Evolutionary conservation across 106 monocot genomes (phyloP).

Genomic region (Hemerocallis citrina): DNA sequence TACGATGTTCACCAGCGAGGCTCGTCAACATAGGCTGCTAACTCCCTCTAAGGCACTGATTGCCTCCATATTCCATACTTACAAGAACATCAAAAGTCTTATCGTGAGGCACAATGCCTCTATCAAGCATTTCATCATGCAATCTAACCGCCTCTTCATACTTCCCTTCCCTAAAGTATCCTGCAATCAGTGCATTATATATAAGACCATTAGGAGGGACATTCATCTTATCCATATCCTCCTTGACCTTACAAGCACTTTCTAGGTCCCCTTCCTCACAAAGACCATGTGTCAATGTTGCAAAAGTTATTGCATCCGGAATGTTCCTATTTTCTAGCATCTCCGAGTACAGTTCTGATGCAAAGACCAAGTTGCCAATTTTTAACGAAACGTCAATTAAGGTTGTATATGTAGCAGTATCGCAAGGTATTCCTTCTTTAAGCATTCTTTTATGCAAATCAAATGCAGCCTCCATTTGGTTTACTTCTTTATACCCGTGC

Average conservation of each 20-base stretch:
- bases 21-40: neutral
- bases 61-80: slow-evolving; percentile 14
- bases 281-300: slow-evolving; percentile 37
- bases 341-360: slow-evolving; percentile 43
- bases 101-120: slow-evolving; percentile 48
- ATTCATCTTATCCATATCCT: slow-evolving; percentile 38
- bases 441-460: slow-evolving; percentile 43
- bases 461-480: slow-evolving; percentile 44
- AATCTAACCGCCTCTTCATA: slow-evolving; percentile 48
- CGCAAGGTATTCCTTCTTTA: slow-evolving; percentile 41
- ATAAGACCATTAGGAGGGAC: slow-evolving; percentile 29
- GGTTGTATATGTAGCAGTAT: slow-evolving; percentile 55
- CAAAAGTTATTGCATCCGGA: slow-evolving; percentile 52
- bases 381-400: slow-evolving; percentile 68
- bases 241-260: slow-evolving; percentile 36
- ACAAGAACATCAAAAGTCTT: slow-evolving; percentile 56
- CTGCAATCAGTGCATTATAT: slow-evolving; percentile 52
- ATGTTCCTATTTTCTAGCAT: slow-evolving; percentile 44
- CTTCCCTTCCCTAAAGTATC: slow-evolving; percentile 44
- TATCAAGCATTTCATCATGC: slow-evolving; percentile 78
- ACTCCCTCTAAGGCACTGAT: neutral
- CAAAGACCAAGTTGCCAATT: slow-evolving; percentile 30
- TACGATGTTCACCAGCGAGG: neutral
- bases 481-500: slow-evolving; percentile 42
- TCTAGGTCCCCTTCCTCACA: slow-evolving; percentile 33